These are phyloP conservation scores for Pneumocystis murina DNA, from an alignment of 1,139 yeast genomes.

Conservation along the genomic window DNA sequence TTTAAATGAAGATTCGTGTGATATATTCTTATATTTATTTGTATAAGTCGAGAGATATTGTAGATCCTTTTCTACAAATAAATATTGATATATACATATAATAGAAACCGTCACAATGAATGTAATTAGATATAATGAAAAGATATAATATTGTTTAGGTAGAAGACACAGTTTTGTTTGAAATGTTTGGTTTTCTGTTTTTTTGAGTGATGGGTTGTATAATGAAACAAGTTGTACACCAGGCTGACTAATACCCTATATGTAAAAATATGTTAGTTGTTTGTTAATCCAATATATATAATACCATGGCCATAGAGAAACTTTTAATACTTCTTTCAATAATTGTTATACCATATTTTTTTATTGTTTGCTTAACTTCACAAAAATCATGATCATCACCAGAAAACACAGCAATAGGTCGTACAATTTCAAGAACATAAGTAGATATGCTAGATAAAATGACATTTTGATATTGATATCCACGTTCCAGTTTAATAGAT, in stretches of 20 bases:
- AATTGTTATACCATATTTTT: constrained; percentile 22
- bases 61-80: not conserved
- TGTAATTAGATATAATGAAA: constrained; percentile 8
- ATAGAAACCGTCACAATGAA: not conserved
- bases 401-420: constrained; percentile 59
- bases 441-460: constrained; percentile 44
- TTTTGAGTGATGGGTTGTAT: constrained; percentile 11
- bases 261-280: not conserved
- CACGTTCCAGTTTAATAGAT: constrained; percentile 39
- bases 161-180: constrained; percentile 17
- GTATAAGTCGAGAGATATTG: not conserved
- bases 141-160: constrained; percentile 17
- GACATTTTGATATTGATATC: constrained; percentile 68
- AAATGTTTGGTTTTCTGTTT: constrained; percentile 8
- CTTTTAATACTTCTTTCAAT: constrained; percentile 80
- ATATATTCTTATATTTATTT: not conserved
- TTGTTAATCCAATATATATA: not conserved
- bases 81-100: not conserved
- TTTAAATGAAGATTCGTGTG: not conserved
- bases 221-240: constrained; percentile 73
- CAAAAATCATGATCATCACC: constrained; percentile 98
- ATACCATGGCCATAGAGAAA: constrained; percentile 65
- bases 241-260: constrained; percentile 55
- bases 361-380: constrained; percentile 43
- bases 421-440: constrained; percentile 38